Conservation (phyloP, 345 rosid species). For the Raphanus sativus region DNA sequence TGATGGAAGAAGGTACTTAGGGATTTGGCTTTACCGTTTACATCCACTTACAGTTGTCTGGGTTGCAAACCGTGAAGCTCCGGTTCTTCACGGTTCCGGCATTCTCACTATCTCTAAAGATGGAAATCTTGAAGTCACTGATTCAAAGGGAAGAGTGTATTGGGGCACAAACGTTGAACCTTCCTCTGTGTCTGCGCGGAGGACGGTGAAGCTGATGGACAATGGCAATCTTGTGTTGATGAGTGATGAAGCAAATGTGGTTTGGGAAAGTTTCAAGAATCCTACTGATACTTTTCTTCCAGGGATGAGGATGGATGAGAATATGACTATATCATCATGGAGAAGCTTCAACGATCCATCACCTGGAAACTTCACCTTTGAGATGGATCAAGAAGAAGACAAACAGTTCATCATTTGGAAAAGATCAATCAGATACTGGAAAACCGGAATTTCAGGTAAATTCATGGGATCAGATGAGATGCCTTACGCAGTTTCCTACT, state of each 20-base stretch:
- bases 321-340: constrained; percentile 53
- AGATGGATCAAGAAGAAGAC: constrained; percentile 41
- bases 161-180: constrained; percentile 31
- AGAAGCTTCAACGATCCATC: constrained; percentile 51
- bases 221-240: constrained; percentile 47
- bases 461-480: constrained; percentile 40
- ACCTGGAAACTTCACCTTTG: constrained; percentile 58
- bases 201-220: constrained; percentile 36
- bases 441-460: constrained; percentile 44
- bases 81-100: constrained; percentile 17
- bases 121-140: constrained; percentile 39
- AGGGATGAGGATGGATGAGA: constrained; percentile 54
- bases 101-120: constrained; percentile 23
- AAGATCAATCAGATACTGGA: constrained; percentile 48
- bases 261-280: constrained; percentile 53
- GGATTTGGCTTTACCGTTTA: constrained; percentile 44
- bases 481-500: constrained; percentile 40
- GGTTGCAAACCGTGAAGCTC: constrained; percentile 51
- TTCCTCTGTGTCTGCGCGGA: neutral
- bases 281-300: constrained; percentile 64
- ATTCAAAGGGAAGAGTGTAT: constrained; percentile 32
- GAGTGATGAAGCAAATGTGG: constrained; percentile 13
- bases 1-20: constrained; percentile 41
- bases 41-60: constrained; percentile 41
- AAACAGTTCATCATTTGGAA: constrained; percentile 42